phyloP scores from a whole-genome alignment of 768 basidiomycete genomes.

The Pseudohyphozyma bogoriensis region DNA sequence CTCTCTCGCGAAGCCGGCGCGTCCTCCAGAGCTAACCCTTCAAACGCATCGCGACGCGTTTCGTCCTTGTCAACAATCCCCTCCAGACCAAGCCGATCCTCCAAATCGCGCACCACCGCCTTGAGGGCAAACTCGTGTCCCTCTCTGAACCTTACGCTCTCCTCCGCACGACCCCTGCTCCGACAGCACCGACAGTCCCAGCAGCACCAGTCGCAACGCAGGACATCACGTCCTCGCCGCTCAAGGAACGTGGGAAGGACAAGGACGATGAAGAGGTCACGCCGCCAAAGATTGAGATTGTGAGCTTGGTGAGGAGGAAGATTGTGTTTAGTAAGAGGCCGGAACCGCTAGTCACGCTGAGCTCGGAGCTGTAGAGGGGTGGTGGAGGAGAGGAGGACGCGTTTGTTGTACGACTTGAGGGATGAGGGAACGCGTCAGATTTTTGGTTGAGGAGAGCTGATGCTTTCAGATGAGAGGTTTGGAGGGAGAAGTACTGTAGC shows the following conservation, averaged over 20 bases:
- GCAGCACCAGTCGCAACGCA: not conserved
- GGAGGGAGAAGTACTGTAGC: too few species aligned
- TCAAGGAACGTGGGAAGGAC: not conserved
- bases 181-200: not conserved
- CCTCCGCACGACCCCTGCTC: constrained; percentile 22
- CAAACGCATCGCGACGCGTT: not conserved
- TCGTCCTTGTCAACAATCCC: not conserved
- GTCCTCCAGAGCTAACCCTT: too few species aligned
- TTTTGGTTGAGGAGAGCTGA: too few species aligned
- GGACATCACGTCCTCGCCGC: too few species aligned
- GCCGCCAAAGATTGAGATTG: constrained; percentile 17
- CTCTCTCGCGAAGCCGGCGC: too few species aligned
- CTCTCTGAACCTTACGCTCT: constrained; percentile 30
- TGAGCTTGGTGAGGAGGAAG: constrained; percentile 27
- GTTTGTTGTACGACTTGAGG: too few species aligned
- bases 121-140: constrained; percentile 30
- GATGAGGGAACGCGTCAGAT: too few species aligned
- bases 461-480: too few species aligned
- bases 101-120: constrained; percentile 31
- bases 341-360: constrained; percentile 25
- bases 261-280: not conserved
- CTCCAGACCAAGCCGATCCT: constrained; percentile 28
- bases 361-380: too few species aligned
- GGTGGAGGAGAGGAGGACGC: too few species aligned
- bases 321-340: constrained; percentile 31